Evolutionary conservation across 1,284 basidiomycete genomes (phyloP).

Genomic region (Cystobasidium sp.): DNA sequence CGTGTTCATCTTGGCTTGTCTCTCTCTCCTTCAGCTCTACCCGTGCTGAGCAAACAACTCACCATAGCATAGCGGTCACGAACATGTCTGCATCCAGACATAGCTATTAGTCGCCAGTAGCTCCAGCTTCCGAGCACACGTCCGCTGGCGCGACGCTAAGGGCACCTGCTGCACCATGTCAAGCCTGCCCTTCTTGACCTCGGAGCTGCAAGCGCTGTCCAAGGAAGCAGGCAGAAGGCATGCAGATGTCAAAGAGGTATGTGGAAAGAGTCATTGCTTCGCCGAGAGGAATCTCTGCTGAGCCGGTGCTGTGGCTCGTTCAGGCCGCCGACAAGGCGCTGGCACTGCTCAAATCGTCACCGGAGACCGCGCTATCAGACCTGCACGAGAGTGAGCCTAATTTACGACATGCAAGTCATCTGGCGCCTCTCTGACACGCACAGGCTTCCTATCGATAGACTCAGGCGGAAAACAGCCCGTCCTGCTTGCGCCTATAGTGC

Average conservation of each 20-base stretch:
- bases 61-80: too few relatives aligned
- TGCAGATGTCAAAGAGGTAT: constrained; percentile 79
- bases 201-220: constrained; percentile 66
- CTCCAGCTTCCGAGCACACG: neutral
- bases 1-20: neutral
- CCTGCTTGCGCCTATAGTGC: constrained; percentile 83
- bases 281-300: too few relatives aligned
- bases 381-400: constrained; percentile 45
- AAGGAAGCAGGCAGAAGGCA: constrained; percentile 80
- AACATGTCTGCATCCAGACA: too few relatives aligned
- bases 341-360: constrained; percentile 48
- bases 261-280: constrained; percentile 40
- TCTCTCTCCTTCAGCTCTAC: too few relatives aligned
- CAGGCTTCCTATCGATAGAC: neutral
- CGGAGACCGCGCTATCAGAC: constrained; percentile 48
- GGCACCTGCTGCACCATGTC: constrained; percentile 5
- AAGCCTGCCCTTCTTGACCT: constrained; percentile 35
- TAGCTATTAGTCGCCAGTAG: too few relatives aligned
- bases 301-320: neutral
- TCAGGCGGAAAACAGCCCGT: constrained; percentile 31
- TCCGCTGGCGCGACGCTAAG: neutral
- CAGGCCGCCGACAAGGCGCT: constrained; percentile 55
- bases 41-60: too few relatives aligned
- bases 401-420: too few relatives aligned
- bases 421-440: neutral